Evolutionary conservation across 73 alveolate genomes (phyloP), one percentile per base, ranked within the genome.

Genomic region (Stentor coeruleus): DNA sequence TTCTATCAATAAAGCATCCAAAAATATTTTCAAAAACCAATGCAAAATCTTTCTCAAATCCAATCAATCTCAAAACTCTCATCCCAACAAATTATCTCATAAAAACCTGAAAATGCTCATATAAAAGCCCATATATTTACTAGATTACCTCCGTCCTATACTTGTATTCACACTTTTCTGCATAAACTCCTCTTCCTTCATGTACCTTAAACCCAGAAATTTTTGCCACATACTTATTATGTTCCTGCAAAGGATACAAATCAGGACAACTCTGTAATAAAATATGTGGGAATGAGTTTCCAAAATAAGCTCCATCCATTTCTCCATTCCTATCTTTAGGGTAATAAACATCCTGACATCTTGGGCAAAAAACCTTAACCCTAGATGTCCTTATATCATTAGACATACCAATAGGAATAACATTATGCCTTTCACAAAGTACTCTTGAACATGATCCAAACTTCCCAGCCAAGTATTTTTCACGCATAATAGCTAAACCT

Each of bases 341-440:
- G 55, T 92, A 76, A 76, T 93, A 97, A 60, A 95, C 98, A 73
- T 97, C 99, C 86, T 97, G 96, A 72, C 99, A 97, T 87, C 92
- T 89, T 26, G 99, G 99, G 84, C 99, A 97, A 89, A 59, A 97
- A 20, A 95, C 91, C 88, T 97, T 97, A 6, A 97, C 99, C 87
- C 99, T 92, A 35, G 98, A 90, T 4, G 95, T 94, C 39, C 97
- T 82, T 30, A 97, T 93, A 59, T 95, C 98, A 81, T 97, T 99
- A 84, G 98, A 88, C 93, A 96, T 90, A 20, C 99, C 99, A 42
- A 96, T 89, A 3, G 99, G 99, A 28, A 95, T 76, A 3, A 94
- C 98, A 59, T 93, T 84, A 74, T 93, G 91, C 60, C 98, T 86
- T 57, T 95, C 98, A 58, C 99, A 95, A 38, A 94, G 84, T 3